phyloP scores from a whole-genome alignment of 495 filamentous ascomycete species.

The Talaromyces nanjingensis region DNA sequence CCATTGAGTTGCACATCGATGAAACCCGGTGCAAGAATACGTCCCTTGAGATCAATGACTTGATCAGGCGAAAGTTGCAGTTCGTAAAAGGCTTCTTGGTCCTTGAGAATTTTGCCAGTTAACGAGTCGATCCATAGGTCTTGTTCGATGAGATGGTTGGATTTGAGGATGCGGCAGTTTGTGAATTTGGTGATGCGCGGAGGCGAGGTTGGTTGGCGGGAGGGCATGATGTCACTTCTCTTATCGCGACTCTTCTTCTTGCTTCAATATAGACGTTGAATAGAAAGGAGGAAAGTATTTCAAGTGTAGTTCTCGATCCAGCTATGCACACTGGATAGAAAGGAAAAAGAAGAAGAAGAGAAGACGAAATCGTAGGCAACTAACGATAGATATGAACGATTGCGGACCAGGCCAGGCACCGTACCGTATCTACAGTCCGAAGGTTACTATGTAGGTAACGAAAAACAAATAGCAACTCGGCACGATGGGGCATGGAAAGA shows the following conservation, averaged over 20 bases:
- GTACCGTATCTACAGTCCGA: not conserved
- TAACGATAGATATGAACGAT: not conserved
- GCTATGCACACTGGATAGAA: not conserved
- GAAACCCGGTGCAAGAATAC: constrained; percentile 72
- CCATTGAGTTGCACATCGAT: constrained; percentile 87
- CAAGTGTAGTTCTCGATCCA: not conserved
- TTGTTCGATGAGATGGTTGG: constrained; percentile 53
- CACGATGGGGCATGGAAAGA: constrained; percentile 6
- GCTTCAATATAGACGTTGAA: too few relatives aligned
- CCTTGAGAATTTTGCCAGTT: constrained; percentile 68
- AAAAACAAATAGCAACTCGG: not conserved
- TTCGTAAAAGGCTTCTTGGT: constrained; percentile 70
- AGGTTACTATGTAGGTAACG: not conserved
- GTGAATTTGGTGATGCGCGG: constrained; percentile 71
- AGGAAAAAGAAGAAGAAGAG: not conserved
- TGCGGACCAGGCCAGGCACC: not conserved
- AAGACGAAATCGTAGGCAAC: not conserved
- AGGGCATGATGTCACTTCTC: constrained; percentile 9
- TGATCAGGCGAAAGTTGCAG: constrained; percentile 45
- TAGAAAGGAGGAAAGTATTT: too few relatives aligned
- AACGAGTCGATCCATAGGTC: constrained; percentile 74
- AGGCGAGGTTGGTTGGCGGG: constrained; percentile 2
- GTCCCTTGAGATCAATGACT: constrained; percentile 65
- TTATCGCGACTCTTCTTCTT: not conserved
- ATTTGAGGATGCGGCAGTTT: constrained; percentile 66